Conservation (phyloP, 768 basidiomycete species). For the Pleurotus sapidus region DNA sequence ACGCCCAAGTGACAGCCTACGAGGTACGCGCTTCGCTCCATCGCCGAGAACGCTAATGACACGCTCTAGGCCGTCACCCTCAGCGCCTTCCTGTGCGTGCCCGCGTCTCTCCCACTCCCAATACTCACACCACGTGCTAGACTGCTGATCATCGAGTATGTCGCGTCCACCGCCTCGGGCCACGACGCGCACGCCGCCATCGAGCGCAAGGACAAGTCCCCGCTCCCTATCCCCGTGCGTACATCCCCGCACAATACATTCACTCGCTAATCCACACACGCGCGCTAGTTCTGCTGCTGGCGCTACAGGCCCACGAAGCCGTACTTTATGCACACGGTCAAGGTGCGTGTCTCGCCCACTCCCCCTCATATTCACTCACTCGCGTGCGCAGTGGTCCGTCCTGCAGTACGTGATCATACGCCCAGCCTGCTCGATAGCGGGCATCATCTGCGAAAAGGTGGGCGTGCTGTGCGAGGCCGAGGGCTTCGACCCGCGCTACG, state of each 20-base stretch:
- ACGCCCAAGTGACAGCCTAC: conserved; percentile 44
- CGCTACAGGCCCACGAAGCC: conserved; percentile 81
- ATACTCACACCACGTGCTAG: conserved; percentile 28
- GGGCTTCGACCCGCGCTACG: conserved; percentile 57
- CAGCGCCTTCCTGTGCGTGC: conserved; percentile 81
- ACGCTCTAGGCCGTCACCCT: conserved; percentile 65
- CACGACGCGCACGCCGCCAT: conserved; percentile 70
- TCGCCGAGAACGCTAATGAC: not conserved
- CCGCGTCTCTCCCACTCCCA: not conserved
- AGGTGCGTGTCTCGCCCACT: conserved; percentile 39
- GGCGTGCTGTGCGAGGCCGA: conserved; percentile 68
- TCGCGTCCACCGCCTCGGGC: conserved; percentile 66
- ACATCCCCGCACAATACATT: not conserved
- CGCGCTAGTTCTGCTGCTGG: conserved; percentile 70
- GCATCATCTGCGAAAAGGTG: conserved; percentile 72
- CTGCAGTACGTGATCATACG: conserved; percentile 85
- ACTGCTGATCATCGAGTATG: conserved; percentile 80
- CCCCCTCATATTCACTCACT: not conserved
- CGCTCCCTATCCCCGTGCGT: conserved; percentile 62
- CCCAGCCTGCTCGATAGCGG: conserved; percentile 56
- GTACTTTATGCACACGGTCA: conserved; percentile 89
- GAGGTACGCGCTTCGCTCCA: conserved; percentile 42
- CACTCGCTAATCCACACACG: not conserved
- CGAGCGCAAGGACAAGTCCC: conserved; percentile 72
- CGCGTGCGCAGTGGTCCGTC: conserved; percentile 65